Evolutionary conservation across 2,329 filamentous ascomycete species (phyloP).

Genomic region (Colletotrichum sp.): DNA sequence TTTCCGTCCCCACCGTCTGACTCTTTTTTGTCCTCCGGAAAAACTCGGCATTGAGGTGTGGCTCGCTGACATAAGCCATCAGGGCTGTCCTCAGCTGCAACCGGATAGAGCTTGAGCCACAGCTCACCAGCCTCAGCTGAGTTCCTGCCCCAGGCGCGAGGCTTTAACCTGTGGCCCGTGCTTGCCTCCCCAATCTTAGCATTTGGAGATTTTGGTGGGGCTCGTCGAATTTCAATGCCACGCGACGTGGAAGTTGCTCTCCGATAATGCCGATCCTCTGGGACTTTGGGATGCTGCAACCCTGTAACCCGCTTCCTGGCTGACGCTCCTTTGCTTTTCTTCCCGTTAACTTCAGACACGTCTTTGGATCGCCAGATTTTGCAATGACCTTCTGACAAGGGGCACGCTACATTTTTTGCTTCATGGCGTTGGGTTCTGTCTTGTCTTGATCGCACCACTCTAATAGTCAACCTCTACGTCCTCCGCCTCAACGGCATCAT

Average conservation of each 20-base stretch:
- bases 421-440: not conserved
- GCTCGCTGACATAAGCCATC: not conserved
- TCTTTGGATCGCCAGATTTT: not conserved
- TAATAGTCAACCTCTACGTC: not conserved
- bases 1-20: slow-evolving; percentile 12
- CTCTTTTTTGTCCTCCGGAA: not conserved
- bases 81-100: not conserved
- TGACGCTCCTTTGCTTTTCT: not conserved
- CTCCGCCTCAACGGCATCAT: not conserved
- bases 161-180: not conserved
- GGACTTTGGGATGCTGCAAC: not conserved
- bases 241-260: not conserved
- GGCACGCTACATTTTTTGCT: not conserved
- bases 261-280: not conserved
- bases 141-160: not conserved
- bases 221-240: not conserved
- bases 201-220: not conserved
- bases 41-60: not conserved
- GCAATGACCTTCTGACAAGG: not conserved
- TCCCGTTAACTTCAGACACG: no score
- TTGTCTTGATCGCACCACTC: slow-evolving; percentile 23
- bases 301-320: not conserved
- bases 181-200: not conserved
- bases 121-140: not conserved
- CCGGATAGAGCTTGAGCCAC: not conserved